Conservation (phyloP, 305 asterid genomes). For the Solanum hybrid region DNA sequence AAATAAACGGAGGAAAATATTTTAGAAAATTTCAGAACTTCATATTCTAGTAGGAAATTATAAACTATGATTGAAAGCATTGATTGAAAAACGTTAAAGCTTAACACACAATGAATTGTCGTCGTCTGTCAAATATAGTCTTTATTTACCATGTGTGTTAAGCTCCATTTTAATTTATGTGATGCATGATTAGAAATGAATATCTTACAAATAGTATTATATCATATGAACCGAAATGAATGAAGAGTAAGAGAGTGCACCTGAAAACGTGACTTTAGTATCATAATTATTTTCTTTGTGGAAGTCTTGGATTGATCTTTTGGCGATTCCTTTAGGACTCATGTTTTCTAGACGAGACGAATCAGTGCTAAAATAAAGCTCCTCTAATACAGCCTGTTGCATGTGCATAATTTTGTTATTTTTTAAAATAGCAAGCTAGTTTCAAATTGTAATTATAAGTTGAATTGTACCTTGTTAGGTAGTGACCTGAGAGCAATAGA, state of each 20-base stretch:
- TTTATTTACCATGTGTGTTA: background rate
- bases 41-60: background rate
- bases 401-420: background rate
- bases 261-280: background rate
- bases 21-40: background rate
- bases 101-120: background rate
- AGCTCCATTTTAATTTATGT: background rate
- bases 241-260: background rate
- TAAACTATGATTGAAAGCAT: background rate
- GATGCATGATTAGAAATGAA: background rate
- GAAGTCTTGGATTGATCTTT: background rate
- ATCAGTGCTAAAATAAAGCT: background rate
- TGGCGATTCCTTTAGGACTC: background rate
- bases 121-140: background rate
- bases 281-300: background rate
- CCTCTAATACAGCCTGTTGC: background rate
- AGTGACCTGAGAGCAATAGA: background rate
- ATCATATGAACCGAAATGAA: background rate
- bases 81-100: background rate
- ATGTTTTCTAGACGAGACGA: background rate
- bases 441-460: background rate
- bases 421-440: background rate
- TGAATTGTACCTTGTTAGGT: background rate
- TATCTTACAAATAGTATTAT: background rate
- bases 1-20: background rate